phyloP scores from a whole-genome alignment of 1,139 yeast species.

The Candida tetrigidarum region DNA sequence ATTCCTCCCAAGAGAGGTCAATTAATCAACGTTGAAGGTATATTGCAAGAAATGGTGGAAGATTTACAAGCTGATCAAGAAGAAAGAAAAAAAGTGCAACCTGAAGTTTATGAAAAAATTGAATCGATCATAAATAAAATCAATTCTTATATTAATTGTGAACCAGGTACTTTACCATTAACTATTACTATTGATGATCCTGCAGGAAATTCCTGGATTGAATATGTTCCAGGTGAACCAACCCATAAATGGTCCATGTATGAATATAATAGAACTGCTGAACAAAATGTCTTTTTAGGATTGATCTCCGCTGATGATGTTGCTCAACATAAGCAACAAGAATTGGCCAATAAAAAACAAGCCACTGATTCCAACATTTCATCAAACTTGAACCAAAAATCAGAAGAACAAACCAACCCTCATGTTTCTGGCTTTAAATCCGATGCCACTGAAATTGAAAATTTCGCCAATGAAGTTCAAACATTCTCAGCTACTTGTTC shows the following conservation, averaged over 20 bases:
- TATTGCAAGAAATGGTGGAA: slow-evolving; percentile 79
- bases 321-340: slow-evolving; percentile 53
- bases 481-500: slow-evolving; percentile 94
- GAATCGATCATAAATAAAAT: slow-evolving; percentile 69
- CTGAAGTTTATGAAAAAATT: slow-evolving; percentile 77
- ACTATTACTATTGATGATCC: slow-evolving; percentile 90
- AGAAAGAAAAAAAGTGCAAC: slow-evolving; percentile 70
- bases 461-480: slow-evolving; percentile 86
- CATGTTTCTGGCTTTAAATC: slow-evolving; percentile 61
- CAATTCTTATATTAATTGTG: slow-evolving; percentile 60
- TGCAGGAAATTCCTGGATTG: slow-evolving; percentile 97
- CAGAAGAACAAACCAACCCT: slow-evolving; percentile 40
- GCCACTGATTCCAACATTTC: slow-evolving; percentile 40
- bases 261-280: slow-evolving; percentile 85
- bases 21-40: slow-evolving; percentile 89
- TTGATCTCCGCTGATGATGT: slow-evolving; percentile 79
- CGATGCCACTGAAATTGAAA: slow-evolving; percentile 81
- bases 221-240: slow-evolving; percentile 85
- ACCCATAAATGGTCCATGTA: slow-evolving; percentile 89
- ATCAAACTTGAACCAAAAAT: slow-evolving; percentile 23
- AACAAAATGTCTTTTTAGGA: slow-evolving; percentile 89
- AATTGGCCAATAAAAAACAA: slow-evolving; percentile 38
- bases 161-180: slow-evolving; percentile 71
- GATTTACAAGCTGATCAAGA: slow-evolving; percentile 85
- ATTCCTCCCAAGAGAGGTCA: slow-evolving; percentile 97